phyloP scores from a whole-genome alignment of 2,329 filamentous ascomycete species.

The Lecanicillium sp. region DNA sequence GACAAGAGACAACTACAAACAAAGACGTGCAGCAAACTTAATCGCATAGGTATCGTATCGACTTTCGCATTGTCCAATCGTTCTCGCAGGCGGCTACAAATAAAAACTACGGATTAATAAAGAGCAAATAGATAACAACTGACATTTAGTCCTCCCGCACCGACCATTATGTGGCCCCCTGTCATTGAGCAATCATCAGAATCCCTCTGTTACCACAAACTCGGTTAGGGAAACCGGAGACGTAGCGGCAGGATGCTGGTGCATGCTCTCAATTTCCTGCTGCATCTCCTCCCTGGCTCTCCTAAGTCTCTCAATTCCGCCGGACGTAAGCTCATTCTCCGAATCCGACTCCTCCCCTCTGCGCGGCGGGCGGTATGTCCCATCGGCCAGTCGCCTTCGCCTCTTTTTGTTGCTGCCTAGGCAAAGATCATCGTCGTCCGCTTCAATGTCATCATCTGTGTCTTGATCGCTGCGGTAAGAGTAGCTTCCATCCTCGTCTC shows the following conservation, averaged over 20 bases:
- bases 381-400: background rate
- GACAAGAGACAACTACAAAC: too few species aligned
- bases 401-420: background rate
- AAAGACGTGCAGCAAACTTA: too few species aligned
- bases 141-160: too few species aligned
- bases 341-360: constrained; percentile 1
- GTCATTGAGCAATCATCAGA: too few species aligned
- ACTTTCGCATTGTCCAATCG: too few species aligned
- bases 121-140: too few species aligned
- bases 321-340: background rate
- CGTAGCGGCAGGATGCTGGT: background rate
- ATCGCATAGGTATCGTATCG: too few species aligned
- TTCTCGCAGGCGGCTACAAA: too few species aligned
- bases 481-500: background rate
- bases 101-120: too few species aligned
- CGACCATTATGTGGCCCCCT: too few species aligned
- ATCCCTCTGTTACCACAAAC: background rate
- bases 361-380: background rate
- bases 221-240: background rate
- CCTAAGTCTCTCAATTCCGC: background rate
- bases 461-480: background rate
- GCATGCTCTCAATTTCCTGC: constrained; percentile 5
- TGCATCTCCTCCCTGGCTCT: background rate
- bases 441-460: background rate
- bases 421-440: background rate